These are phyloP conservation scores for Penicillium sp. DNA, from an alignment of 2,329 filamentous ascomycete genomes.

Conservation along the genomic window DNA sequence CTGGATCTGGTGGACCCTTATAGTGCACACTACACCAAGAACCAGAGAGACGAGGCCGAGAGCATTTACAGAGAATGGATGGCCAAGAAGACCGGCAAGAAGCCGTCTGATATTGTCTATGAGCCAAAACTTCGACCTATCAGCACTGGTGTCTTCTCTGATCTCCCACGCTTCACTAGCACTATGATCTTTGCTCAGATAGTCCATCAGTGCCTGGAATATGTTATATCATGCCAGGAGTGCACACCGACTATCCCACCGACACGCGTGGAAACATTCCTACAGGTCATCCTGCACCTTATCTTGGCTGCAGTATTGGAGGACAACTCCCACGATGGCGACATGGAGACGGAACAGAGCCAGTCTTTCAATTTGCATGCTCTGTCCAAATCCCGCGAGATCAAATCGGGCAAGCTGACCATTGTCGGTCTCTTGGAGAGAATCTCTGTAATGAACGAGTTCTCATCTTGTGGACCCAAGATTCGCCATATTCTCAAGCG, in stretches of 20 bases:
- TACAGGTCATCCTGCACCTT: constrained; percentile 88
- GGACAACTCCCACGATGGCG: constrained; percentile 63
- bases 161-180: constrained; percentile 74
- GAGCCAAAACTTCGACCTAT: constrained; percentile 81
- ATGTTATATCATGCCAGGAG: constrained; percentile 67
- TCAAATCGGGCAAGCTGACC: constrained; percentile 42
- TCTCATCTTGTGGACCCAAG: constrained; percentile 79
- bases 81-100: constrained; percentile 81
- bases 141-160: constrained; percentile 70
- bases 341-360: constrained; percentile 45
- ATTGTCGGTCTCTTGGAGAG: constrained; percentile 54
- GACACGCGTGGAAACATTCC: constrained; percentile 83
- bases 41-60: constrained; percentile 94
- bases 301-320: constrained; percentile 82
- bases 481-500: constrained; percentile 78
- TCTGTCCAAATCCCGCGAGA: constrained; percentile 59
- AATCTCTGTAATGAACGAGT: constrained; percentile 65
- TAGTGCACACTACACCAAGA: constrained; percentile 93
- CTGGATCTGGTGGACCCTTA: constrained; percentile 91
- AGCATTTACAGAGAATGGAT: constrained; percentile 81
- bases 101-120: constrained; percentile 79
- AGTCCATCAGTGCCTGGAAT: constrained; percentile 82
- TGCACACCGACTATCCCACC: constrained; percentile 72
- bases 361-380: constrained; percentile 72
- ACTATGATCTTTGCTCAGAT: constrained; percentile 86